These are phyloP conservation scores for Zea luxurians DNA, from an alignment of 176 grass and related monocot genomes.

Conservation along the genomic window DNA sequence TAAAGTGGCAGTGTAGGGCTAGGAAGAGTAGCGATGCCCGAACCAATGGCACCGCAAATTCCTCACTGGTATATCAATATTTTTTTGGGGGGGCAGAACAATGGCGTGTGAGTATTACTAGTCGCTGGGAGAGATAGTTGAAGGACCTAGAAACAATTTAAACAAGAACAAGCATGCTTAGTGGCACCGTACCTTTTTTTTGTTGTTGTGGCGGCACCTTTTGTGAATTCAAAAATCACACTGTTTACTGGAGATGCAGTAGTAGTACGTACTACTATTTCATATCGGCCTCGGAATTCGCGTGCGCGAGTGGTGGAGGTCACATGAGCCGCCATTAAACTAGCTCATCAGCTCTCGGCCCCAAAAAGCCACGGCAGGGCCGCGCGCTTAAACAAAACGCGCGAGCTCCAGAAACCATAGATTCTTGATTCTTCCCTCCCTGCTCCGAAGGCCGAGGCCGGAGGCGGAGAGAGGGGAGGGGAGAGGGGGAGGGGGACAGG, in stretches of 20 bases:
- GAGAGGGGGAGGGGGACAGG: constrained; percentile 44
- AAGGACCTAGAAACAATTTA: constrained; percentile 25
- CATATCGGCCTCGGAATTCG: constrained; percentile 36
- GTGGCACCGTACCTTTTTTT: not conserved
- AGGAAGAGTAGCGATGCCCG: constrained; percentile 12
- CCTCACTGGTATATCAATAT: not conserved
- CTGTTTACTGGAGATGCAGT: too few relatives aligned
- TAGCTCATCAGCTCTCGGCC: constrained; percentile 39
- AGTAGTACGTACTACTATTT: not conserved
- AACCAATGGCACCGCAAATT: not conserved
- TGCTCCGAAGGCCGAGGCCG: constrained; percentile 39
- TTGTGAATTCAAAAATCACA: constrained; percentile 34
- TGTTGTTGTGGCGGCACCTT: too few relatives aligned
- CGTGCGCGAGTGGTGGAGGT: constrained; percentile 41
- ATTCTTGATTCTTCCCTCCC: constrained; percentile 58
- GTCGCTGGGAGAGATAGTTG: constrained; percentile 14
- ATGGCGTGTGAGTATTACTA: constrained; percentile 26
- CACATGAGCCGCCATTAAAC: constrained; percentile 79
- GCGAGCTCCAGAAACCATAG: constrained; percentile 59
- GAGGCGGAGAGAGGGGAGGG: too few relatives aligned
- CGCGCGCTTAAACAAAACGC: constrained; percentile 35
- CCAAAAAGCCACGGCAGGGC: constrained; percentile 33
- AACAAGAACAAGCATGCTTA: not conserved
- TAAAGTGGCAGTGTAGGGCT: constrained; percentile 41
- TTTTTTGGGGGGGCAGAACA: not conserved